Percentiles rank a stretch among this genome's conserved stretches.
Evolutionary conservation across 2,329 filamentous ascomycete species (phyloP).

Genomic region (Eutypella sp.): DNA sequence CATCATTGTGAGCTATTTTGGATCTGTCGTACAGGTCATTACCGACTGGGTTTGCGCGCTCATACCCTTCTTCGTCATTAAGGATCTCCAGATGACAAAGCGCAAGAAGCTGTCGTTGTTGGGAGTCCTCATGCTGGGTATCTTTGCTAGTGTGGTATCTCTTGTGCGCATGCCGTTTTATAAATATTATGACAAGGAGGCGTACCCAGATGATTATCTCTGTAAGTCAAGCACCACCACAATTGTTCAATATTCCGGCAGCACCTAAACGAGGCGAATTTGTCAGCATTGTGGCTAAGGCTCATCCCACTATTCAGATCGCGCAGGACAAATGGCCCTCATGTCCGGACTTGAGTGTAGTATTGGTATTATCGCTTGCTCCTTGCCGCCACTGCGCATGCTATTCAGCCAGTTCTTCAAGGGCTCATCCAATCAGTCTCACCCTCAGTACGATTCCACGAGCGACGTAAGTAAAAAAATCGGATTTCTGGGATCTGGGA

Average conservation of each 20-base stretch:
- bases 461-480: slow-evolving; percentile 1
- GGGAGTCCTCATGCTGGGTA: slow-evolving; percentile 5
- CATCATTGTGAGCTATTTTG: slow-evolving; percentile 12
- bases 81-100: slow-evolving; percentile 19
- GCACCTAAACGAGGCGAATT: neutral
- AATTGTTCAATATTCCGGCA: neutral
- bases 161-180: slow-evolving; percentile 9
- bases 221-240: slow-evolving; percentile 6
- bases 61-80: slow-evolving; percentile 25
- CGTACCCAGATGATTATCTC: slow-evolving; percentile 2
- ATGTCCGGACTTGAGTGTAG: slow-evolving; percentile 12
- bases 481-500: neutral
- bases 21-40: slow-evolving; percentile 16
- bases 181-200: slow-evolving; percentile 1
- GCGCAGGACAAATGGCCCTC: slow-evolving; percentile 7
- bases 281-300: neutral
- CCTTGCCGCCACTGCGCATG: slow-evolving; percentile 11
- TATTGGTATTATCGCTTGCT: slow-evolving; percentile 14
- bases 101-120: slow-evolving; percentile 14
- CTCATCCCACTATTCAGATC: neutral
- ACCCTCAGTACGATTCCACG: neutral
- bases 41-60: slow-evolving; percentile 25
- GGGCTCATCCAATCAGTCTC: neutral
- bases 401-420: slow-evolving; percentile 6
- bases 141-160: slow-evolving; percentile 4